phyloP scores from a whole-genome alignment of 768 basidiomycete species.

The Tulasnella sp. region DNA sequence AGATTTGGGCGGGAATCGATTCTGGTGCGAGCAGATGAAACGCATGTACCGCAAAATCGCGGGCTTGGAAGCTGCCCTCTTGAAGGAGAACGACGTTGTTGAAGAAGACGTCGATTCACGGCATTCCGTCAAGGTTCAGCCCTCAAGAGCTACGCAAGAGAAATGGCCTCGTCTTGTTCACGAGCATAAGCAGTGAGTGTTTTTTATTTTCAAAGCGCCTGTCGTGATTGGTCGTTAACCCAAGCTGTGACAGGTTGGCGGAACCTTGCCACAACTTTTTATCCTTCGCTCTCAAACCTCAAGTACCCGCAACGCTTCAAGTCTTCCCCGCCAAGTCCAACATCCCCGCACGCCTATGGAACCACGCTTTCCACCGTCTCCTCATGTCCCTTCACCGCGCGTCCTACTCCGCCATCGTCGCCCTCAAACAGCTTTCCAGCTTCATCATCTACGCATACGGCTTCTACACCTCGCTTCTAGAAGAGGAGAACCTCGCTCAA shows the following conservation, averaged over 20 bases:
- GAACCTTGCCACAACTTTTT: constrained; percentile 86
- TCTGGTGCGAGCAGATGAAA: constrained; percentile 66
- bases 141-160: constrained; percentile 37
- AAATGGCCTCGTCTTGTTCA: constrained; percentile 60
- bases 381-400: constrained; percentile 84
- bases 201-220: background rate
- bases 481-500: constrained; percentile 55
- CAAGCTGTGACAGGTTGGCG: constrained; percentile 47
- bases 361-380: constrained; percentile 77
- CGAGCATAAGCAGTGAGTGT: constrained; percentile 76
- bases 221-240: constrained; percentile 4
- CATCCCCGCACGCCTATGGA: constrained; percentile 89
- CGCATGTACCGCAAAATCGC: constrained; percentile 80
- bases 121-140: constrained; percentile 25
- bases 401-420: constrained; percentile 53
- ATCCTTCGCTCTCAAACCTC: constrained; percentile 70
- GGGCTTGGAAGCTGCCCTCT: constrained; percentile 62
- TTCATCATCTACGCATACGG: constrained; percentile 93
- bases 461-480: constrained; percentile 82
- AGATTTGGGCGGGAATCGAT: constrained; percentile 40
- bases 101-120: constrained; percentile 44
- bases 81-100: constrained; percentile 32
- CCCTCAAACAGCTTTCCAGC: constrained; percentile 85
- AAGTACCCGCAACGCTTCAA: constrained; percentile 77
- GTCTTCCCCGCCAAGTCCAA: constrained; percentile 88